Conservation (phyloP, 2,329 filamentous ascomycete species). For the Cadophora malorum region DNA sequence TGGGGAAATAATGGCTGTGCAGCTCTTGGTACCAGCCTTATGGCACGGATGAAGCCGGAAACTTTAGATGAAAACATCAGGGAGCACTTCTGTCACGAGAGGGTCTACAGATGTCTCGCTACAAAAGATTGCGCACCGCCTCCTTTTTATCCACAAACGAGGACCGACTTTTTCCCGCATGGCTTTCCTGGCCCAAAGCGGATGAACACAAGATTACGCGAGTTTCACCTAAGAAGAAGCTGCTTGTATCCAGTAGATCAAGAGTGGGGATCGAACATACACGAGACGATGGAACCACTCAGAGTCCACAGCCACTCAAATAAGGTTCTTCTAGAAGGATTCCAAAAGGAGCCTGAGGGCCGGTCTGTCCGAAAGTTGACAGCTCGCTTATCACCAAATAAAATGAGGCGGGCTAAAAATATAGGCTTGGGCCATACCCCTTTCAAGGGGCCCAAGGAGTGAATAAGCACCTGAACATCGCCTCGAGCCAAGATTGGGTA, state of each 20-base stretch:
- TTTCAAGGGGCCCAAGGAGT: not conserved
- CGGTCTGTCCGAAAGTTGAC: not conserved
- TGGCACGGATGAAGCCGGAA: not conserved
- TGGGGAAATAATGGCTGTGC: not conserved
- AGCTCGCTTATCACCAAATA: not conserved
- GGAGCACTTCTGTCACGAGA: not conserved
- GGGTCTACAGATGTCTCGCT: not conserved
- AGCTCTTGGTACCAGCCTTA: not conserved
- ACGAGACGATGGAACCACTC: not conserved
- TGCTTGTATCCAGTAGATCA: not conserved
- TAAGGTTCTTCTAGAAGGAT: constrained; percentile 8
- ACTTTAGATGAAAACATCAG: not conserved
- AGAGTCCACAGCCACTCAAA: not conserved
- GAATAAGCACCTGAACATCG: too few species aligned
- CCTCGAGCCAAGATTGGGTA: too few species aligned
- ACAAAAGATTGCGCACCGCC: not conserved
- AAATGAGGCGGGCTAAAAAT: constrained; percentile 7
- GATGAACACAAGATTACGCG: not conserved
- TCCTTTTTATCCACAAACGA: not conserved
- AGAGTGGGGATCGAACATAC: too few species aligned
- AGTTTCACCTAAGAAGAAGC: not conserved
- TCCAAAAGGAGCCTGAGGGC: too few species aligned
- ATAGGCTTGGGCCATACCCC: not conserved
- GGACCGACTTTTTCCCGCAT: constrained; percentile 1
- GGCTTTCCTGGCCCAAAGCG: not conserved